A percentile compares a stretch with the other conserved stretches of the same genome.
Conservation (phyloP, 352 stramenopile genomes). For the Pythium myriotylum region DNA sequence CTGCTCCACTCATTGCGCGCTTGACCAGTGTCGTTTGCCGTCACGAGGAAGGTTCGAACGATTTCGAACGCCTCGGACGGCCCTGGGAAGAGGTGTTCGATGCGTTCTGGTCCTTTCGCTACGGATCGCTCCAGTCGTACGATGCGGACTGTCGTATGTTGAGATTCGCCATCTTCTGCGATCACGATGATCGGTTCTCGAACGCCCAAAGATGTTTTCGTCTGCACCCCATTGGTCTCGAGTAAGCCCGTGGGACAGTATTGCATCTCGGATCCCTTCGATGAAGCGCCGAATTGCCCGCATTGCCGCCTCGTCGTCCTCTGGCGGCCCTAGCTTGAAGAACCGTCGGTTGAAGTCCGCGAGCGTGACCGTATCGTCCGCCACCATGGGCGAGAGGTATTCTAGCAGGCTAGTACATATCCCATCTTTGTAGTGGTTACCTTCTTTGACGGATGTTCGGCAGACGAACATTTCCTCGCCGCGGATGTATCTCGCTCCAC, state of each 20-base stretch:
- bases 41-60: neutral
- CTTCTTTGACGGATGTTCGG: too few relatives aligned
- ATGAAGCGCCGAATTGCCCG: too few relatives aligned
- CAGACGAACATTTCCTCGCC: too few relatives aligned
- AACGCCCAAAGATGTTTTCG: neutral
- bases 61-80: neutral
- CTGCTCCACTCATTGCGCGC: neutral
- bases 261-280: too few relatives aligned
- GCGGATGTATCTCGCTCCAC: too few relatives aligned
- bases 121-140: neutral
- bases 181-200: constrained; percentile 9
- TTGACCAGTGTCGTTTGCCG: neutral
- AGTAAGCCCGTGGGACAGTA: too few relatives aligned
- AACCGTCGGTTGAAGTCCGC: neutral
- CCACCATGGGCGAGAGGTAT: neutral
- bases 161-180: neutral
- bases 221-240: too few relatives aligned
- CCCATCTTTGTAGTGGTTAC: neutral
- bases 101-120: neutral
- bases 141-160: neutral
- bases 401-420: neutral
- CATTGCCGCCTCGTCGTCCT: too few relatives aligned
- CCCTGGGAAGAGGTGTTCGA: neutral
- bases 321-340: too few relatives aligned
- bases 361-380: constrained; percentile 2